Percentiles rank a stretch among this genome's conserved stretches.
Conservation (phyloP, 2,329 filamentous ascomycete species). For the Corinectria fuckeliana region DNA sequence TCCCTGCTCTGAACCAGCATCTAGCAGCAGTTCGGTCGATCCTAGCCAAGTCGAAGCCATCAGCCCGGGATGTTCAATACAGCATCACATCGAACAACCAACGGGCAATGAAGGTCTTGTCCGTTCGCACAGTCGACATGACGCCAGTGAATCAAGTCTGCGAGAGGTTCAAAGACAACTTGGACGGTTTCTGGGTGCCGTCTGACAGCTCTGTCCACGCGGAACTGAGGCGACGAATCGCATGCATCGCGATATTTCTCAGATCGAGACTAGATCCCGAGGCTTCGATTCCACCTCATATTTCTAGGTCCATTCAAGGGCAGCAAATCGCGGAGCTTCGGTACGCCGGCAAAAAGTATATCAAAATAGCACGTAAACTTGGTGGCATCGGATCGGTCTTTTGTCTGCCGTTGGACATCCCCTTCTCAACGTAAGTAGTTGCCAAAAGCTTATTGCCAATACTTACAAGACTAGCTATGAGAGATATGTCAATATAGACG, state of each 20-base stretch:
- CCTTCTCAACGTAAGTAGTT: conserved; percentile 41
- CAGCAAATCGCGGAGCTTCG: conserved; percentile 37
- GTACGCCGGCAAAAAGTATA: conserved; percentile 44
- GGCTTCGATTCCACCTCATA: conserved; percentile 25
- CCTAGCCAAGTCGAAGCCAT: conserved; percentile 38
- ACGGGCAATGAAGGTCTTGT: conserved; percentile 41
- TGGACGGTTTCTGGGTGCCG: conserved; percentile 34
- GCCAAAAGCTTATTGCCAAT: background rate
- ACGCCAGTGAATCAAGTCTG: conserved; percentile 22
- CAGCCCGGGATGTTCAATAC: conserved; percentile 40
- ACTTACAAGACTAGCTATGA: conserved; percentile 38
- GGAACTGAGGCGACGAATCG: conserved; percentile 40
- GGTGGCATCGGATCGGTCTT: conserved; percentile 40
- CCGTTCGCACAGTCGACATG: conserved; percentile 26
- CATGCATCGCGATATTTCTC: conserved; percentile 41
- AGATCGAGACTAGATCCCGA: conserved; percentile 36
- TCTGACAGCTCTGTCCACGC: conserved; percentile 21
- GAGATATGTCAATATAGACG: conserved; percentile 44
- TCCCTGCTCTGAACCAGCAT: conserved; percentile 37
- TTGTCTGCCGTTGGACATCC: conserved; percentile 42
- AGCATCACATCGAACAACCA: conserved; percentile 41
- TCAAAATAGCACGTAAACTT: conserved; percentile 41
- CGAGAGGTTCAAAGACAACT: conserved; percentile 17
- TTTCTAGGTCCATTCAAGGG: conserved; percentile 31
- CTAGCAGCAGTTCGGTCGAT: conserved; percentile 34